Evolutionary conservation across 306 rosid species (phyloP).

Genomic region (Echinosophora koreensis): DNA sequence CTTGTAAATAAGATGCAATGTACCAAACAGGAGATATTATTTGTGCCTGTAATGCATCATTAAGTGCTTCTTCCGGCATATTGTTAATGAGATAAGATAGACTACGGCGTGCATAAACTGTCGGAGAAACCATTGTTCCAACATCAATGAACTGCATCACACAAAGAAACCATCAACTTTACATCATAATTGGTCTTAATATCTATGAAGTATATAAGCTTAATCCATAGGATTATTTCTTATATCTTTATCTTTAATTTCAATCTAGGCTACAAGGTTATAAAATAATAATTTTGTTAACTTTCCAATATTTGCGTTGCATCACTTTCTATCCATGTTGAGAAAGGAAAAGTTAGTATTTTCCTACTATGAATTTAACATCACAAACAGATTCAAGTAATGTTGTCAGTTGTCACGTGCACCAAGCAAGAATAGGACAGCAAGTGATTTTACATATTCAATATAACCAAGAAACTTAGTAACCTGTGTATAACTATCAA

Average conservation of each 20-base stretch:
- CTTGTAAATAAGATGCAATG: constrained; percentile 83
- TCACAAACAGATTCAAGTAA: neutral
- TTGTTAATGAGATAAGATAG: constrained; percentile 73
- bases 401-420: neutral
- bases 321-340: neutral
- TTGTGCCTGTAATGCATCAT: constrained; percentile 86
- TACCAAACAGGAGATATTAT: constrained; percentile 84
- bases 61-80: constrained; percentile 84
- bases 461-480: constrained; percentile 35
- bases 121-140: constrained; percentile 94
- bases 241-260: constrained; percentile 3
- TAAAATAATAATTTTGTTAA: neutral
- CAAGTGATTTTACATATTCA: constrained; percentile 19
- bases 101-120: constrained; percentile 92
- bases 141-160: constrained; percentile 79
- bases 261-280: neutral
- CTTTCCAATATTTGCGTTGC: neutral
- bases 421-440: constrained; percentile 17
- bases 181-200: constrained; percentile 34
- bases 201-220: neutral
- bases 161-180: constrained; percentile 48
- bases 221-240: neutral
- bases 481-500: constrained; percentile 82
- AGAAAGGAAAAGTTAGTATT: neutral
- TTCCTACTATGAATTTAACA: neutral